These are phyloP conservation scores for Melaleuca alternifolia DNA, from an alignment of 345 rosid genomes.

Conservation along the genomic window DNA sequence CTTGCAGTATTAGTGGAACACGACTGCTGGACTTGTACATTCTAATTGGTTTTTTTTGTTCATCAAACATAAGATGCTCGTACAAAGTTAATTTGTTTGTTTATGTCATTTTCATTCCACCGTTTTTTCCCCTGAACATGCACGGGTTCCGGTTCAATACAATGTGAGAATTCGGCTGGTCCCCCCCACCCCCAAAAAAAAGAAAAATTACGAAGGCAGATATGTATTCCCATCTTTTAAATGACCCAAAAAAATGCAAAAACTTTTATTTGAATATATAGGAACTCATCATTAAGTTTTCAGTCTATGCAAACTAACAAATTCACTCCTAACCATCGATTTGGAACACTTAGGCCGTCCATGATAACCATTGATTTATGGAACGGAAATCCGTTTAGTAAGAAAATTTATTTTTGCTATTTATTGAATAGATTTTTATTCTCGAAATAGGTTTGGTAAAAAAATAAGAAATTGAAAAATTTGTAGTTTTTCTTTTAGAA, in stretches of 20 bases:
- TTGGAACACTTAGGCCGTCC: not conserved
- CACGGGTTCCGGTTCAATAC: not conserved
- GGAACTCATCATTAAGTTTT: not conserved
- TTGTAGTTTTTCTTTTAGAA: too few relatives aligned
- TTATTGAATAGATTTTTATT: too few relatives aligned
- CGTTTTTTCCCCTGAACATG: accelerated
- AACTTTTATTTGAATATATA: not conserved
- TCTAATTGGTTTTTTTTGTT: not conserved
- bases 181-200: too few relatives aligned
- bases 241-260: not conserved
- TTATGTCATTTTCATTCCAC: not conserved
- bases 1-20: not conserved
- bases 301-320: not conserved
- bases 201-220: not conserved
- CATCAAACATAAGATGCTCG: not conserved
- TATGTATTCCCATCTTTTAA: not conserved
- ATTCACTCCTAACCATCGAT: not conserved
- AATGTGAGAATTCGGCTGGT: not conserved
- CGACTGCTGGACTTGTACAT: not conserved
- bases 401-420: too few relatives aligned
- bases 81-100: not conserved
- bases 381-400: too few relatives aligned
- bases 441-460: too few relatives aligned
- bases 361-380: too few relatives aligned
- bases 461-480: too few relatives aligned